Evolutionary conservation across 2,329 filamentous ascomycete genomes (phyloP).

Genomic region (Calonectria honghensis): DNA sequence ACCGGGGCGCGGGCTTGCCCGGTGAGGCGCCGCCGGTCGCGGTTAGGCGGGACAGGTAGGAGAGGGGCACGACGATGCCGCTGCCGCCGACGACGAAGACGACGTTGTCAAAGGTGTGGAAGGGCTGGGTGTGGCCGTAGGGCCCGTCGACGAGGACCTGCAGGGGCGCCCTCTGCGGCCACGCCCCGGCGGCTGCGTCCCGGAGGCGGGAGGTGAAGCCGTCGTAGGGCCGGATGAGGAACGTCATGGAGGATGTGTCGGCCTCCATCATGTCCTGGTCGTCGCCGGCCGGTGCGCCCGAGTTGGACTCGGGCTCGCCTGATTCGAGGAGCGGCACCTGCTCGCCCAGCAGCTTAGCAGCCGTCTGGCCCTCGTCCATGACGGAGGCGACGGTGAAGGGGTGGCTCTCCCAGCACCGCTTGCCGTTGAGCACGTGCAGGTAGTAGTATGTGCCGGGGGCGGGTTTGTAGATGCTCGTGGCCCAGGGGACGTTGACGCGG

Average conservation of each 20-base stretch:
- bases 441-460: constrained; percentile 67
- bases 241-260: constrained; percentile 57
- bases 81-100: constrained; percentile 68
- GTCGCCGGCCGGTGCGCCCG: background rate
- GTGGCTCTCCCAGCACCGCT: constrained; percentile 69
- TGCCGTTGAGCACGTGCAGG: constrained; percentile 63
- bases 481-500: constrained; percentile 62
- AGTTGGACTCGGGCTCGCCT: constrained; percentile 10
- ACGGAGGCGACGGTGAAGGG: constrained; percentile 68
- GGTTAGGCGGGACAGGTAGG: constrained; percentile 60
- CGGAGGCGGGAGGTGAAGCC: constrained; percentile 64
- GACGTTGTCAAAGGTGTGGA: constrained; percentile 62
- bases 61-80: constrained; percentile 65
- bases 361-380: constrained; percentile 38
- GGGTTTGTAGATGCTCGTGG: constrained; percentile 58
- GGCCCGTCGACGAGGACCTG: constrained; percentile 67
- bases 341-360: constrained; percentile 54
- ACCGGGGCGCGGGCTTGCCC: constrained; percentile 38
- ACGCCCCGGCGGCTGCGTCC: constrained; percentile 53
- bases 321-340: constrained; percentile 58
- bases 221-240: constrained; percentile 68
- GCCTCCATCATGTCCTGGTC: constrained; percentile 15
- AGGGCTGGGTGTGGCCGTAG: constrained; percentile 63
- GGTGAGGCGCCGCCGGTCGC: constrained; percentile 17
- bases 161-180: constrained; percentile 54